Evolutionary conservation across 2,329 filamentous ascomycete species (phyloP), one percentile per base, ranked within the genome.

Genomic region (Cyphellophora europaea): DNA sequence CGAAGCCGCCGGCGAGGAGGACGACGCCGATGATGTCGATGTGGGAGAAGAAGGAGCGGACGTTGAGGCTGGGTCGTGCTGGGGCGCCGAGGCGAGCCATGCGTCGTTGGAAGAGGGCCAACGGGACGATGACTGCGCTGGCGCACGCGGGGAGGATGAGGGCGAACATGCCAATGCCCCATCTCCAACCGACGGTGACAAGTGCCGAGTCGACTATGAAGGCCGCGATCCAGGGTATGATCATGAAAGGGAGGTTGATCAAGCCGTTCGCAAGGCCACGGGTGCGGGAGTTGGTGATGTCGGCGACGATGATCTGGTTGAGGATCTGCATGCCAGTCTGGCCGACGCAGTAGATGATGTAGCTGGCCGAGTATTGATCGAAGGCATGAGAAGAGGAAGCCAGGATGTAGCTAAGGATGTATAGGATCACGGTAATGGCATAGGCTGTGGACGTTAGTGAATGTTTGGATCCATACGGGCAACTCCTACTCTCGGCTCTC

Each of bases 1-100:
- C 59, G 38, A 70, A 66, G 0, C 68, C 69, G 19, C 59, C 62
- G 13, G 58, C 62, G 19, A 73, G 61, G 1, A 73, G 53, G 11
- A 67, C 31, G 2, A 65, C 52, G 2, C 70, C 70, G 11, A 53
- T 52, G 0, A 59, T 37, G 35, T 61, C 56, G 33, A 61, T 55
- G 11, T 53, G 48, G 5, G 55, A 55, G 32, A 47, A 53, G 36
- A 59, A 58, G 5, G 44, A 48, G 29, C 41, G 42, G 11, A 55
- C 3, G 2, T 43, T 49, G 1, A 52, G 43, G 5, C 43, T 50
- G 18, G 53, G 46, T 2, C 45, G 49, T 6, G 52, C 38, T 5
- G 52, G 40, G 12, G 54, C 45, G 1, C 56, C 54, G 1, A 46
- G 36, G 21, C 44, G 51, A 25, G 48, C 54, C 4, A 56, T 52